These are phyloP conservation scores for Eutrema heterophyllum DNA, from an alignment of 345 rosid genomes.

Conservation along the genomic window DNA sequence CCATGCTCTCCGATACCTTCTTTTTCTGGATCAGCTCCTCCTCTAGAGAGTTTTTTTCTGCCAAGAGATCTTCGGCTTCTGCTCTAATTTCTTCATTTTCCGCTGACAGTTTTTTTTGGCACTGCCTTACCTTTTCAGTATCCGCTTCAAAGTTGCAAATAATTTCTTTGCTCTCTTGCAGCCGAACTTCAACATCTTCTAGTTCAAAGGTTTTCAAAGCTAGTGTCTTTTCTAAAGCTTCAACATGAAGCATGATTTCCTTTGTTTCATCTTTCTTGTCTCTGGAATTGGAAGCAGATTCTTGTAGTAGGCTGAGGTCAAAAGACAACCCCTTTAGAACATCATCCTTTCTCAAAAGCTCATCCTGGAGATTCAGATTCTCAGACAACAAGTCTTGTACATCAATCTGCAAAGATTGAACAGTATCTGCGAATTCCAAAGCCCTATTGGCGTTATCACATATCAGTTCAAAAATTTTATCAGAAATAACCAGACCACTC, in stretches of 20 bases:
- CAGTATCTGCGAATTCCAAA: conserved; percentile 43
- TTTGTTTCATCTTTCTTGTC: conserved; percentile 81
- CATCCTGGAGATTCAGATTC: conserved; percentile 52
- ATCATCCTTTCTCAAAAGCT: conserved; percentile 77
- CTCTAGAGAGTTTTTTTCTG: conserved; percentile 46
- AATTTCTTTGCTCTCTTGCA: conserved; percentile 55
- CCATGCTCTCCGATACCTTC: conserved; percentile 58
- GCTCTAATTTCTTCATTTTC: conserved; percentile 57
- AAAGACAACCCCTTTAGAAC: conserved; percentile 73
- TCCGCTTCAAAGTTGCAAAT: conserved; percentile 48
- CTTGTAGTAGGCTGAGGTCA: conserved; percentile 85
- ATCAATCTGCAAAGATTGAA: conserved; percentile 47
- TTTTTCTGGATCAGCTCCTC: conserved; percentile 51
- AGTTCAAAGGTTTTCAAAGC: conserved; percentile 54
- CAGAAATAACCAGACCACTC: conserved; percentile 34
- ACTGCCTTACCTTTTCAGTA: conserved; percentile 36
- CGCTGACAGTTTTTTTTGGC: conserved; percentile 27
- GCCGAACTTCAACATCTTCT: conserved; percentile 52
- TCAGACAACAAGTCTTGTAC: conserved; percentile 50
- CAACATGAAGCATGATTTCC: conserved; percentile 54
- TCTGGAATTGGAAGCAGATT: conserved; percentile 70
- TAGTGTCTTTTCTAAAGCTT: conserved; percentile 69
- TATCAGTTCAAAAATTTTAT: conserved; percentile 44
- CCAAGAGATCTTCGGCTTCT: conserved; percentile 39
- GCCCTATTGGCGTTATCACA: conserved; percentile 42